phyloP scores from a whole-genome alignment of 225 moss, liverwort and hornwort genomes.

The Anthoceros angustus region DNA sequence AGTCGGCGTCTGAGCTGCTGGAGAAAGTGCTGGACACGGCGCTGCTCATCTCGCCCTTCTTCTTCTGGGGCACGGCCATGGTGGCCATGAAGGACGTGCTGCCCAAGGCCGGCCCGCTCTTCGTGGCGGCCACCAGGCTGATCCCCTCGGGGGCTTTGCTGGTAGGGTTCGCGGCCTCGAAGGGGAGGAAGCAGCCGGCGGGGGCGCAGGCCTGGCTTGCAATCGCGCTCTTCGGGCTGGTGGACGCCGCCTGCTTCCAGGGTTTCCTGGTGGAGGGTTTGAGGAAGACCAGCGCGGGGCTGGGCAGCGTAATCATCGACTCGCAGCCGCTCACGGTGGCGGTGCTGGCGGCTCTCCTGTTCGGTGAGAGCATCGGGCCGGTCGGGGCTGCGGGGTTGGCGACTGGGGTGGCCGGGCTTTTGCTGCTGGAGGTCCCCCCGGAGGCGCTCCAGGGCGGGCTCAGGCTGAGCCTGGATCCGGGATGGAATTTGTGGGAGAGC shows the following conservation, averaged over 20 bases:
- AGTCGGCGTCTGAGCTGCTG: too few species aligned
- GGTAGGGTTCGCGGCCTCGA: constrained; percentile 42
- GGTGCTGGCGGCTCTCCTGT: constrained; percentile 59
- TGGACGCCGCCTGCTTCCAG: constrained; percentile 93
- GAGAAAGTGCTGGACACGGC: constrained; percentile 37
- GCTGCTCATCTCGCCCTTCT: constrained; percentile 77
- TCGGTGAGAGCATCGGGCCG: constrained; percentile 71
- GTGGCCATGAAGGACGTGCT: constrained; percentile 92
- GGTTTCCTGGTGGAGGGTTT: constrained; percentile 89
- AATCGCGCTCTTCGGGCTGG: constrained; percentile 65
- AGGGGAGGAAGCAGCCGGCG: constrained; percentile 62
- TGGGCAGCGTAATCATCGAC: constrained; percentile 98
- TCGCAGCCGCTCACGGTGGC: constrained; percentile 96
- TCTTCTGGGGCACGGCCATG: constrained; percentile 99
- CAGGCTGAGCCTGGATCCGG: constrained; percentile 14
- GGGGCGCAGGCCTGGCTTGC: constrained; percentile 70
- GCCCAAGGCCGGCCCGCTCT: constrained; percentile 95
- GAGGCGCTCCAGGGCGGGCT: constrained; percentile 40
- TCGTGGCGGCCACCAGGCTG: constrained; percentile 67
- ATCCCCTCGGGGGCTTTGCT: constrained; percentile 88
- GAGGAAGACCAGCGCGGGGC: constrained; percentile 78
- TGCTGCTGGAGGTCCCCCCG: constrained; percentile 70
- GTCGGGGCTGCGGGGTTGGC: constrained; percentile 53
- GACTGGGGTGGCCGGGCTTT: constrained; percentile 58
- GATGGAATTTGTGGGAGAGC: constrained; percentile 60